Evolutionary conservation across 2,329 filamentous ascomycete genomes (phyloP).

Genomic region (Zymoseptoria pseudotritici): DNA sequence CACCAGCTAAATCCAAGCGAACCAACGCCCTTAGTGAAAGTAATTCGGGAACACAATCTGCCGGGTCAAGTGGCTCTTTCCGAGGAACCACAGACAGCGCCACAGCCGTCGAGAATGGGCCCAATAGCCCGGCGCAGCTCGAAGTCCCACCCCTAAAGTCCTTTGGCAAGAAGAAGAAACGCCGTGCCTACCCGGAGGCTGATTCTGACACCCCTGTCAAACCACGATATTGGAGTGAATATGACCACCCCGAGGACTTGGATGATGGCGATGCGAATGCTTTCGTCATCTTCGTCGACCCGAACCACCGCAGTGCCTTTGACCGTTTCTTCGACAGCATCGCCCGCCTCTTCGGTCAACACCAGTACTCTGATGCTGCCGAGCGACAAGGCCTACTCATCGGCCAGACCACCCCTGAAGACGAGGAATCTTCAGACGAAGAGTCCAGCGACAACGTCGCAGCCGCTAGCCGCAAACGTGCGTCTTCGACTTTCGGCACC

Average conservation of each 20-base stretch:
- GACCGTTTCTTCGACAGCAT: conserved; percentile 52
- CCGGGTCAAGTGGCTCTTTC: conserved; percentile 31
- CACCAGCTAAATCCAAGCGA: conserved; percentile 23
- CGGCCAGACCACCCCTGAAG: conserved; percentile 14
- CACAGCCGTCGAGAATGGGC: conserved; percentile 26
- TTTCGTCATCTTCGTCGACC: conserved; percentile 69
- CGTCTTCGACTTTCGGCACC: conserved; percentile 10
- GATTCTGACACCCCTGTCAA: conserved; percentile 16
- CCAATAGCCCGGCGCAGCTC: conserved; percentile 29
- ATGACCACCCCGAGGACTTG: conserved; percentile 69
- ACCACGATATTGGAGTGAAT: conserved; percentile 71
- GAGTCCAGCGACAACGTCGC: conserved; percentile 8
- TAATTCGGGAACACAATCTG: conserved; percentile 13
- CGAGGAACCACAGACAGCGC: conserved; percentile 29
- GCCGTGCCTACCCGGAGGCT: conserved; percentile 26
- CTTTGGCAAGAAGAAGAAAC: conserved; percentile 36
- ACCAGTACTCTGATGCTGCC: conserved; percentile 19
- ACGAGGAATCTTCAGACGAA: conserved; percentile 27
- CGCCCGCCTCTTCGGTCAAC: conserved; percentile 27
- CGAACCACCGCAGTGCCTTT: conserved; percentile 59
- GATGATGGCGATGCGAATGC: conserved; percentile 47
- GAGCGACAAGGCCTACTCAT: conserved; percentile 15
- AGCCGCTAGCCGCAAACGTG: conserved; percentile 3
- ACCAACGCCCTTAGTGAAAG: conserved; percentile 13
- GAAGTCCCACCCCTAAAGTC: conserved; percentile 35